Evolutionary conservation across 2,329 filamentous ascomycete species (phyloP).

Genomic region (Bipolaris bicolor): DNA sequence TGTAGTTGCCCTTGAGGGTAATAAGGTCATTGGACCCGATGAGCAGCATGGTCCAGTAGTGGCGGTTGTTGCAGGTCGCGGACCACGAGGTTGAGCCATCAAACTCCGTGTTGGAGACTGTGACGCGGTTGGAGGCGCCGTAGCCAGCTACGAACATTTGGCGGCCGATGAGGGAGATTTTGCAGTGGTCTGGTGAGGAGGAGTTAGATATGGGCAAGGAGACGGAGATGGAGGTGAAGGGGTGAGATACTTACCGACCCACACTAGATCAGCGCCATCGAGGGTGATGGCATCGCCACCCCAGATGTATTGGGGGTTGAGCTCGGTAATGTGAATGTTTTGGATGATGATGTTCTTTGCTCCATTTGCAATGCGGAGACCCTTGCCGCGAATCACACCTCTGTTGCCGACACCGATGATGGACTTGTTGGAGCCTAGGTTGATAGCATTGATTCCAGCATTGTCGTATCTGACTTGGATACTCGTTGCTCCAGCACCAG

Average conservation of each 20-base stretch:
- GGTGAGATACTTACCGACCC: not conserved
- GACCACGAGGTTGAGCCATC: constrained; percentile 62
- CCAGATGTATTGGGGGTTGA: constrained; percentile 47
- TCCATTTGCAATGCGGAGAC: constrained; percentile 50
- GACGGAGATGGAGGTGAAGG: not conserved
- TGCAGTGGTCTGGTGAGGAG: constrained; percentile 31
- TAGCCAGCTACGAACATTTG: constrained; percentile 67
- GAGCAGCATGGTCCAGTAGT: constrained; percentile 66
- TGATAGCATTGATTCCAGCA: constrained; percentile 59
- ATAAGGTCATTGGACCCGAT: constrained; percentile 62
- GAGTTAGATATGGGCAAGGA: not conserved
- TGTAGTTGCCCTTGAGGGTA: constrained; percentile 66
- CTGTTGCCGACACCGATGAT: constrained; percentile 60
- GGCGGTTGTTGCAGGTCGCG: constrained; percentile 63
- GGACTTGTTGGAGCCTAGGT: constrained; percentile 63
- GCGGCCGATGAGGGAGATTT: constrained; percentile 64
- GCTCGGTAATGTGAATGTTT: constrained; percentile 53
- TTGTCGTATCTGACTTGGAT: constrained; percentile 61
- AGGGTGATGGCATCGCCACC: constrained; percentile 46
- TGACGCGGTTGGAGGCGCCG: constrained; percentile 60
- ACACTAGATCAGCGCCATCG: constrained; percentile 33
- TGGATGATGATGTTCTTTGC: constrained; percentile 62
- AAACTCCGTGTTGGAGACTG: constrained; percentile 66
- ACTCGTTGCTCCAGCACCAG: not conserved
- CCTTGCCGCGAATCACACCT: constrained; percentile 65